Percentiles rank a stretch among this genome's conserved stretches.
Evolutionary conservation across 148 eudicot species (phyloP).

Genomic region (Rhododendron ferrugineum): DNA sequence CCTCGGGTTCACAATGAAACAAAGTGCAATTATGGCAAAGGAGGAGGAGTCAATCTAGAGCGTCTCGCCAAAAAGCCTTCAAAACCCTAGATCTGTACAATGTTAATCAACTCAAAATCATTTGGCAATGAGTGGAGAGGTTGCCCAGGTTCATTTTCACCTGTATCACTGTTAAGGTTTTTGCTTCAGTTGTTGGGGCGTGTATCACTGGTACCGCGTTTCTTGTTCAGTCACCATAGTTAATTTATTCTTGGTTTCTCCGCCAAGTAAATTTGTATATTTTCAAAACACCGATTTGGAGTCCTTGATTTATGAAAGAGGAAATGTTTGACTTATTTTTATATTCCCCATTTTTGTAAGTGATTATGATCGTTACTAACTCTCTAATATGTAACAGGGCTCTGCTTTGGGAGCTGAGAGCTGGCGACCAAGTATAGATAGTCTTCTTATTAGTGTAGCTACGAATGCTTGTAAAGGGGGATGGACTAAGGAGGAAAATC

Average conservation of each 20-base stretch:
- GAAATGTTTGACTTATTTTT: not conserved
- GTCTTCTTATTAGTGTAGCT: slow-evolving; percentile 50
- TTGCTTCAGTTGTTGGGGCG: not conserved
- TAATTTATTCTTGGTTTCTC: not conserved
- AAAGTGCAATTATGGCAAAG: not conserved
- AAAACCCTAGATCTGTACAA: not conserved
- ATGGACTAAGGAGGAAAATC: slow-evolving; percentile 32
- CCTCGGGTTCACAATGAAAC: not conserved
- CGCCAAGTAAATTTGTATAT: not conserved
- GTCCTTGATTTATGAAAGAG: not conserved
- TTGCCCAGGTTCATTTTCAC: not conserved
- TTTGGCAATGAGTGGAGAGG: not conserved
- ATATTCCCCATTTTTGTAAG: not conserved
- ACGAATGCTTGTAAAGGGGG: slow-evolving; percentile 57
- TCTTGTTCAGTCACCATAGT: not conserved
- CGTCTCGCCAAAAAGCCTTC: not conserved
- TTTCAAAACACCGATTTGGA: not conserved
- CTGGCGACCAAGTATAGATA: slow-evolving; percentile 64
- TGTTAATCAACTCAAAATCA: not conserved
- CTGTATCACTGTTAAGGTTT: not conserved
- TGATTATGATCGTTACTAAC: not conserved
- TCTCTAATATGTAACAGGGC: slow-evolving; percentile 41
- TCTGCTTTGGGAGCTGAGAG: slow-evolving; percentile 64
- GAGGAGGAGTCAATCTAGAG: not conserved
- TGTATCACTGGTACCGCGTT: not conserved